These are phyloP conservation scores for Plasmodium malariae DNA, from an alignment of 169 alveolate genomes.

Conservation along the genomic window DNA sequence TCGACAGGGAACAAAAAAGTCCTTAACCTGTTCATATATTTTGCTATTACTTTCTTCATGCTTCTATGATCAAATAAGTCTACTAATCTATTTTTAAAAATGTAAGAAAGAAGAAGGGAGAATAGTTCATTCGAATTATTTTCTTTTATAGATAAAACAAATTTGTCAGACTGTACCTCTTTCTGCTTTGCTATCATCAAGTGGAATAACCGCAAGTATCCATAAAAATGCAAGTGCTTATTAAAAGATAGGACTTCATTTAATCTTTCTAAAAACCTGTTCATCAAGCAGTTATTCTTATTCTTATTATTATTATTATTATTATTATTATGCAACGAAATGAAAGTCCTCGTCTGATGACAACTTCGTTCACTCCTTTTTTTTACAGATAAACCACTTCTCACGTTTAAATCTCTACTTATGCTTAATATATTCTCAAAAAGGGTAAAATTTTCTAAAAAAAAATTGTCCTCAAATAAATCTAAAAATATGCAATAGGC, in stretches of 20 bases:
- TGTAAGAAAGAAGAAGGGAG: slow-evolving; percentile 12
- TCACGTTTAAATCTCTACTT: background rate
- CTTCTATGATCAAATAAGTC: background rate
- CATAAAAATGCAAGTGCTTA: slow-evolving; percentile 14
- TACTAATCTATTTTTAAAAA: slow-evolving; percentile 7
- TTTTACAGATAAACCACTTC: background rate
- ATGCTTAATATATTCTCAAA: slow-evolving; percentile 15
- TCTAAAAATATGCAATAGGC: slow-evolving; percentile 16
- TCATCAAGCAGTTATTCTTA: background rate
- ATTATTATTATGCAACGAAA: background rate
- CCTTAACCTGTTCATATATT: background rate
- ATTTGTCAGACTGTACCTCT: background rate
- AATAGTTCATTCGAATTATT: background rate
- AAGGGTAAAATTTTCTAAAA: background rate
- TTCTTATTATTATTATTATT: too few species aligned
- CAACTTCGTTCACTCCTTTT: background rate
- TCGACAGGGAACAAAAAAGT: background rate
- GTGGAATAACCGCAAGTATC: slow-evolving; percentile 40
- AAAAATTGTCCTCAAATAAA: slow-evolving; percentile 44
- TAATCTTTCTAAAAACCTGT: slow-evolving; percentile 6
- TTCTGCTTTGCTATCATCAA: background rate
- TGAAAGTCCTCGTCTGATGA: background rate
- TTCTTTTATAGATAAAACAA: background rate
- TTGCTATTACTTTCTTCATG: background rate
- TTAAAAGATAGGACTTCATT: slow-evolving; percentile 7